phyloP scores from a whole-genome alignment of 139 green algal species.

The Coccomyxa sp. region DNA sequence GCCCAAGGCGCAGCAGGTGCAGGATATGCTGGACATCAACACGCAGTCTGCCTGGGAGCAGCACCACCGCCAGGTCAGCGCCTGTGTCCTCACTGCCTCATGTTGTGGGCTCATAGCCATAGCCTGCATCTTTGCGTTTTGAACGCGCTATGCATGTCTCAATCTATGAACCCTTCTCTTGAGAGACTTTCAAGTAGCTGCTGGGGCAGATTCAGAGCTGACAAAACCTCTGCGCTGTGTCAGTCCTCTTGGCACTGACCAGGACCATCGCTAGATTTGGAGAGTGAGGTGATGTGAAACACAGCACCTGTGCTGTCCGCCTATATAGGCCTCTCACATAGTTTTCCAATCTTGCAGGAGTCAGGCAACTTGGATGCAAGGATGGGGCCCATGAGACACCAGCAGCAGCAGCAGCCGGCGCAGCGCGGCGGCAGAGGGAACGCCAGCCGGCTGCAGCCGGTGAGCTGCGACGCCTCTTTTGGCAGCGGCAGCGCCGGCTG shows the following conservation, averaged over 20 bases:
- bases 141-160: too few species aligned
- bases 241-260: neutral
- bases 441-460: neutral
- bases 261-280: neutral
- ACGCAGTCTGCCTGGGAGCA: too few species aligned
- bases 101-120: neutral
- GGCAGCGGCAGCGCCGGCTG: too few species aligned
- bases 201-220: too few species aligned
- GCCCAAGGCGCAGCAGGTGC: neutral
- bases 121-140: neutral
- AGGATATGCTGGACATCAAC: too few species aligned
- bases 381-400: too few species aligned
- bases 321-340: neutral
- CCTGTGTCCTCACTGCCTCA: neutral
- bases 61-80: neutral
- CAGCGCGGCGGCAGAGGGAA: too few species aligned
- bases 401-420: neutral
- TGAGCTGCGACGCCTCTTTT: neutral
- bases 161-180: too few species aligned
- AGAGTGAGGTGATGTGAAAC: neutral
- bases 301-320: neutral
- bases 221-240: too few species aligned
- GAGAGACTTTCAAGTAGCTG: too few species aligned
- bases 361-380: too few species aligned
- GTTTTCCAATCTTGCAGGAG: too few species aligned